Base-by-base conservation (phyloP, 1,284 basidiomycete species). In the Rhodotorula sp. region DNA sequence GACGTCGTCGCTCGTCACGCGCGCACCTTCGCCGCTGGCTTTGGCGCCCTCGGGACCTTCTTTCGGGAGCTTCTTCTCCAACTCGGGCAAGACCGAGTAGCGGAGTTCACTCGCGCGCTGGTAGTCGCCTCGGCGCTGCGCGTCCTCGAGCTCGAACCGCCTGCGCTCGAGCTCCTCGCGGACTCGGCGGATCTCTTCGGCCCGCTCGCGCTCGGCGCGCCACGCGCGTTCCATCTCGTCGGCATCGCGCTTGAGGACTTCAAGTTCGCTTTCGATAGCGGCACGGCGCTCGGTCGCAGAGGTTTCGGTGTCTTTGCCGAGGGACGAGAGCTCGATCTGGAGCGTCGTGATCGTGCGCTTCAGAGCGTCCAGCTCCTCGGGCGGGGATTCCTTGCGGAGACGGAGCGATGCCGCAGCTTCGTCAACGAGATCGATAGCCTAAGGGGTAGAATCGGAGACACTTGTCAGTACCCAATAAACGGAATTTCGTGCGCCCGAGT, bases 381-480 rank as follows among this genome's bases (percentile, higher is more conserved):
- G 95, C 78, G 94, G 93, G 55, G 87, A 89, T 79, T 74, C 95
- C 77, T 95, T 93, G 2, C 93, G 89, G 6, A 97, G 86, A 3
- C 93, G 87, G n/a, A 96, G 83, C 0, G 91, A 84, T 10, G 90
- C 91, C 10, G 91, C 90, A 2, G 93, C 92, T 80, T 95, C 93
- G 80, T 96, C 94, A 4, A 96, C 87, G 4, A 95, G 85, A 80
- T 93, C 91, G 66, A 78, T 79, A 14, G 62, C 62, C 53, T 54
- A 26, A 10, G 14, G 1, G 12, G 30, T 1, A 6, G 18, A 75
- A 73, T 37, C 33, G 54, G 22, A 24, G 20, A 26, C n/a, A 37
- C 7, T 33, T 33, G 33, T 33, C 33, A 33, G 33, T 33, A 33
- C 33, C 4, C 4, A 33, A 7, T 33, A 4, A 33, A 4, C 4